phyloP scores from a whole-genome alignment of 2,329 filamentous ascomycete species.

The Aulographum hederae region DNA sequence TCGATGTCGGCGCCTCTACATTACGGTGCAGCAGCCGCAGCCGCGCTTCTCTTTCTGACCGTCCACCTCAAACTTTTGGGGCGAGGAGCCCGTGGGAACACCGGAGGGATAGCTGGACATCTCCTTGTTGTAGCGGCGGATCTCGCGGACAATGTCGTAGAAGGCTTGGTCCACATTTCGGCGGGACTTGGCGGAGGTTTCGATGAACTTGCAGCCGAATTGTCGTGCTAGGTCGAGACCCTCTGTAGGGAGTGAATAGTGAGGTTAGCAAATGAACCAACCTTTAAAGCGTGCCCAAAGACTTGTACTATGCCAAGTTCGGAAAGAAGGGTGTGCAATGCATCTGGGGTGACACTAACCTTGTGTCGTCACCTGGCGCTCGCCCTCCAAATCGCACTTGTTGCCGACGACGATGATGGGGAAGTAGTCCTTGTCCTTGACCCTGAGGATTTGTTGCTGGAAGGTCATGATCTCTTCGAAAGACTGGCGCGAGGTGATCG shows the following conservation, averaged over 20 bases:
- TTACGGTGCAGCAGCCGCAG: constrained; percentile 76
- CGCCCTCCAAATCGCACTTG: constrained; percentile 93
- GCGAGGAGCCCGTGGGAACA: constrained; percentile 37
- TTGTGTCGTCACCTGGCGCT: constrained; percentile 81
- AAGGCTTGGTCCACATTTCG: constrained; percentile 98
- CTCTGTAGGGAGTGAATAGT: constrained; percentile 36
- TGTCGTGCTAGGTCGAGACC: constrained; percentile 69
- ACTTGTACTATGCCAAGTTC: no score
- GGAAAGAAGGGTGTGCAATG: background rate
- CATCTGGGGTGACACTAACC: constrained; percentile 37
- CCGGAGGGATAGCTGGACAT: constrained; percentile 76
- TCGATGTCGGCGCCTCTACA: no score
- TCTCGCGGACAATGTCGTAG: constrained; percentile 95
- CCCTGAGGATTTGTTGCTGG: constrained; percentile 93
- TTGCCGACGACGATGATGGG: constrained; percentile 98
- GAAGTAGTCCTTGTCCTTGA: constrained; percentile 99
- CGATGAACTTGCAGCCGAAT: constrained; percentile 96
- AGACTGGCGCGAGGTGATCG: constrained; percentile 90
- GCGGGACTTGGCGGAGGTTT: constrained; percentile 94
- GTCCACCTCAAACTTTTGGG: constrained; percentile 66
- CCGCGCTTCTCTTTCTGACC: constrained; percentile 47
- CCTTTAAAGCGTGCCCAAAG: no score
- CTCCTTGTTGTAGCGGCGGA: constrained; percentile 95
- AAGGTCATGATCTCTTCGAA: constrained; percentile 98
- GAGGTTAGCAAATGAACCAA: background rate